Evolutionary conservation across 2,329 filamentous ascomycete species (phyloP), one percentile per base, ranked within the genome.

Genomic region (Pseudogymnoascus sp.): DNA sequence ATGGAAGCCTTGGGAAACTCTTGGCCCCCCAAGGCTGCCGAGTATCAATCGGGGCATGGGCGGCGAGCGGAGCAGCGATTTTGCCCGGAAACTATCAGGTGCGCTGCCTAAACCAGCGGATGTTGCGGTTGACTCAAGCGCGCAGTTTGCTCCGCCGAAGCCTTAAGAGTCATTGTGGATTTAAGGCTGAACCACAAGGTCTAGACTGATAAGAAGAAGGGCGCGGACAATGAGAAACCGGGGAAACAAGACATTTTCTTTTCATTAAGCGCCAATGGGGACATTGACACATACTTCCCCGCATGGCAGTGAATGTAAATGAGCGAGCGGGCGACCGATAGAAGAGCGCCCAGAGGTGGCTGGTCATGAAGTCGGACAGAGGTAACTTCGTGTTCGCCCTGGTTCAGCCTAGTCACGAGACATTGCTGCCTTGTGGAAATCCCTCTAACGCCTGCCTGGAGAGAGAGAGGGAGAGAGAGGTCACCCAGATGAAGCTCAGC

Each of bases 21-120:
- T 21, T 12, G 49, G 49, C 49, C 29, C 16, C 49, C 49, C 49
- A 55, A 52, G 49, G 49, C 49, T 55, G 49, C 49, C 5, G 49
- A 55, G 49, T 55, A 55, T 55, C n/a, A 55, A 55, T 55, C 29
- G 49, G 49, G 49, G 49, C 49, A 55, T 55, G 23, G 49, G 49
- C 49, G 29, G 49, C 49, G 49, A 55, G 49, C 49, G 29, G 49
- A 55, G n/a, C 10, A 21, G 29, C 49, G 29, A 35, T 55, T 55
- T 55, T 21, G 49, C 49, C 49, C 49, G 29, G 29, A 33, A 33
- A 29, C 49, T 55, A 55, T 55, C 49, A 55, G 49, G 49, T 55
- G 49, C 29, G 49, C 49, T 55, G 49, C 49, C 49, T 55, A 55
- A 55, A 55, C 29, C 29, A 33, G 49, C 49, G 49, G 33, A 55